Percentiles rank a stretch among this genome's conserved stretches.
phyloP scores from a whole-genome alignment of 768 basidiomycete species.

The Russula vinacea region DNA sequence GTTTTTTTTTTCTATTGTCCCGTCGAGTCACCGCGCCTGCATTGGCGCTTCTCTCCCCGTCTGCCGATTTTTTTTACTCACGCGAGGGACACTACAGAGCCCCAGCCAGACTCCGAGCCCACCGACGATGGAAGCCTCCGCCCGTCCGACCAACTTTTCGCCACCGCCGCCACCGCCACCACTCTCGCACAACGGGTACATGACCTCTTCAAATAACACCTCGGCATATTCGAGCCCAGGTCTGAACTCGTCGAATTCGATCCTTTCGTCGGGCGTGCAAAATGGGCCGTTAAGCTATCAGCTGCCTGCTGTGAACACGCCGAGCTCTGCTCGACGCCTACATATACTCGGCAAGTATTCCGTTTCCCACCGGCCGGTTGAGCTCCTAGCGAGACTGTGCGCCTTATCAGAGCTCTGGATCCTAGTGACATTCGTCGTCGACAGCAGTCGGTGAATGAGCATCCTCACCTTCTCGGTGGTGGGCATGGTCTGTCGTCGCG shows the following conservation, averaged over 20 bases:
- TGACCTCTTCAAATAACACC: constrained; percentile 26
- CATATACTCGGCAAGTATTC: constrained; percentile 81
- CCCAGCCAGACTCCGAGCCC: constrained; percentile 35
- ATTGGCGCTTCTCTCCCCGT: background rate
- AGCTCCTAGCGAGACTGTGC: constrained; percentile 36
- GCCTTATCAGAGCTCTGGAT: constrained; percentile 46
- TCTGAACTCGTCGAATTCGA: constrained; percentile 22
- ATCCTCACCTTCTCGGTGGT: constrained; percentile 38
- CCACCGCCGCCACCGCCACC: constrained; percentile 32
- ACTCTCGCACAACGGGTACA: constrained; percentile 24
- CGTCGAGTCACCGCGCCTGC: background rate
- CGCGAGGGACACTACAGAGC: constrained; percentile 13
- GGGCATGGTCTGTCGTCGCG: constrained; percentile 24
- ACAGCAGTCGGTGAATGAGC: constrained; percentile 69
- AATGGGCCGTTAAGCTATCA: constrained; percentile 25
- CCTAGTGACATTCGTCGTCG: constrained; percentile 56
- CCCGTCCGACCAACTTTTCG: constrained; percentile 25
- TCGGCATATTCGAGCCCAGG: constrained; percentile 28
- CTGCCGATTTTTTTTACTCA: background rate
- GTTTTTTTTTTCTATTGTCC: background rate
- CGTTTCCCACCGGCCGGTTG: constrained; percentile 40
- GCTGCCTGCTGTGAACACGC: constrained; percentile 18
- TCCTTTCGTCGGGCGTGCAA: constrained; percentile 25
- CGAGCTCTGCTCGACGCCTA: constrained; percentile 29
- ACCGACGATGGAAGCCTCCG: constrained; percentile 33